Evolutionary conservation across 2,329 filamentous ascomycete genomes (phyloP).

Genomic region (Pseudocercospora macadamiae): DNA sequence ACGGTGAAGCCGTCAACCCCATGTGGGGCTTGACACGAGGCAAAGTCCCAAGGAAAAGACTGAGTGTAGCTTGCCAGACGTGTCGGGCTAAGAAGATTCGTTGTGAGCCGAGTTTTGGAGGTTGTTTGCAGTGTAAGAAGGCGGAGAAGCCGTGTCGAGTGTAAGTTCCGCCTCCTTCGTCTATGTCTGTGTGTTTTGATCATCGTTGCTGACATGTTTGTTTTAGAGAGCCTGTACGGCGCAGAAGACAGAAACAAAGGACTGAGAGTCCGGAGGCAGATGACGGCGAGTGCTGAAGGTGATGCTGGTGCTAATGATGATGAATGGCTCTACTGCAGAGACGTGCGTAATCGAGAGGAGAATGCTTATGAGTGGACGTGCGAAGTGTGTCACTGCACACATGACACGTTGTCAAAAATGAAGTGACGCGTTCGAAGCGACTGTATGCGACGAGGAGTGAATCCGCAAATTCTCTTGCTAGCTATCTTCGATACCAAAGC

Average conservation of each 20-base stretch:
- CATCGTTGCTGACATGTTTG: neutral
- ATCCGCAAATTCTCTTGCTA: neutral
- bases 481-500: neutral
- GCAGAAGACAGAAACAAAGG: constrained; percentile 1
- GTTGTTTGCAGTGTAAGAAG: constrained; percentile 20
- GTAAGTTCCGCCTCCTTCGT: constrained; percentile 11
- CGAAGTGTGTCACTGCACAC: too few relatives aligned
- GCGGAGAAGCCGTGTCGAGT: constrained; percentile 15
- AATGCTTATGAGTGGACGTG: too few relatives aligned
- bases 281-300: too few relatives aligned
- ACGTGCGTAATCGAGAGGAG: too few relatives aligned
- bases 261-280: neutral
- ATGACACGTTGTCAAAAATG: too few relatives aligned
- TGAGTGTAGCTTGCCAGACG: constrained; percentile 18
- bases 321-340: too few relatives aligned
- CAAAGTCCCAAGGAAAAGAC: constrained; percentile 22
- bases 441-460: too few relatives aligned
- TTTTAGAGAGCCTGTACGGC: constrained; percentile 16
- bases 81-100: constrained; percentile 22
- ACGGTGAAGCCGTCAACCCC: constrained; percentile 10
- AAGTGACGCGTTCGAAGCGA: too few relatives aligned
- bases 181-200: neutral
- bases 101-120: constrained; percentile 17
- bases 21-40: constrained; percentile 16
- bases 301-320: too few relatives aligned